Evolutionary conservation across 179 eudicot genomes (phyloP).

Genomic region (Silene noctiflora): DNA sequence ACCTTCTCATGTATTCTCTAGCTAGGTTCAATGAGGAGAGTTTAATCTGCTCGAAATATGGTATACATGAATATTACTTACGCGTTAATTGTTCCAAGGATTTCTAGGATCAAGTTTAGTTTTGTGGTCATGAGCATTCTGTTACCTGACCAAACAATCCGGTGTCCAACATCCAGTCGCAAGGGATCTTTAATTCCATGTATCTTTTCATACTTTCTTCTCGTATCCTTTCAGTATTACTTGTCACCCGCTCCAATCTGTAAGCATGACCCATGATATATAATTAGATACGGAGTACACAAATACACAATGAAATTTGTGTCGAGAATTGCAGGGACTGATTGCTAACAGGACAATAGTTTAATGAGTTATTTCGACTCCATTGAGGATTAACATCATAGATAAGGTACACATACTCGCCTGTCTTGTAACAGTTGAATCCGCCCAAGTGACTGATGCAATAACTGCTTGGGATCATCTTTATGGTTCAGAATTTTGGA

Average conservation of each 20-base stretch:
- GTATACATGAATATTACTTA: not conserved
- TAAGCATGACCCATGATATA: not conserved
- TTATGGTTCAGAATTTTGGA: conserved; percentile 44
- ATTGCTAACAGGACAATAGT: no score
- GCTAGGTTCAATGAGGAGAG: conserved; percentile 51
- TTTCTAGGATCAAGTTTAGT: not conserved
- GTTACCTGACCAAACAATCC: conserved; percentile 66
- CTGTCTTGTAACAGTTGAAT: conserved; percentile 73
- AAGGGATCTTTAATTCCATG: conserved; percentile 61
- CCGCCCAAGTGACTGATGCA: conserved; percentile 39
- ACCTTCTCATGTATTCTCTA: conserved; percentile 50
- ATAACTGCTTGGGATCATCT: conserved; percentile 42
- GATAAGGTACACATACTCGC: conserved; percentile 43
- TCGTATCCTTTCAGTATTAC: conserved; percentile 53
- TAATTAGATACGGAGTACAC: no score
- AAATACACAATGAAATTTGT: no score
- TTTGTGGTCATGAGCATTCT: no score
- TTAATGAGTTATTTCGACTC: no score
- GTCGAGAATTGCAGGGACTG: no score
- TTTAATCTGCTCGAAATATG: conserved; percentile 42
- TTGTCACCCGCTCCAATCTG: conserved; percentile 58
- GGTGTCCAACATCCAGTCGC: conserved; percentile 65
- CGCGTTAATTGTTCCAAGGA: not conserved
- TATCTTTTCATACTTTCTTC: conserved; percentile 57
- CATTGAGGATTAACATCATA: not conserved